phyloP scores from a whole-genome alignment of 345 rosid species.

The Boechera stricta region DNA sequence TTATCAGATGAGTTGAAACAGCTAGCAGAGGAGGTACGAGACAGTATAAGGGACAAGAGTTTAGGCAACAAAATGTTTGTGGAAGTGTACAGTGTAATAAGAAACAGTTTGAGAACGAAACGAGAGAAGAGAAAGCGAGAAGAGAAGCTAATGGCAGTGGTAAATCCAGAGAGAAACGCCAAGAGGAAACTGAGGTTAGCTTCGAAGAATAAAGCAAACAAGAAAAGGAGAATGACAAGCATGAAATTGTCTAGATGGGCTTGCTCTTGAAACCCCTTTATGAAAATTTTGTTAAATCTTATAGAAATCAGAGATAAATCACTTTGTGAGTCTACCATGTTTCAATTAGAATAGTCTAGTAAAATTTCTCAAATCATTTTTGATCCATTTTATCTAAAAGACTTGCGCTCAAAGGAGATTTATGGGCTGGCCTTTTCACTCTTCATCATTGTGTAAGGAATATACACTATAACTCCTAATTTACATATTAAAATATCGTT shows the following conservation, averaged over 20 bases:
- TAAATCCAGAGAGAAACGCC: conserved; percentile 79
- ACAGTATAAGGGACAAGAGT: conserved; percentile 51
- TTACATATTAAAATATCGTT: too few species aligned
- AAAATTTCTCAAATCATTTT: background rate
- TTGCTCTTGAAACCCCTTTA: conserved; percentile 39
- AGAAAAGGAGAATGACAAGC: conserved; percentile 78
- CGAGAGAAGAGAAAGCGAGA: conserved; percentile 82
- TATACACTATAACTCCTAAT: too few species aligned
- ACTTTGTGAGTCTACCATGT: background rate
- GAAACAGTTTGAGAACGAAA: conserved; percentile 62
- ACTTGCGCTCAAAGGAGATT: background rate
- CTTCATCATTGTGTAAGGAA: background rate
- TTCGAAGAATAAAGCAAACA: conserved; percentile 73
- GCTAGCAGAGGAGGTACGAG: conserved; percentile 71
- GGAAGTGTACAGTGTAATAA: conserved; percentile 62
- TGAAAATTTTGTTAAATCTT: conserved; percentile 8
- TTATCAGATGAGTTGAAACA: conserved; percentile 70
- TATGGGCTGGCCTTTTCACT: background rate
- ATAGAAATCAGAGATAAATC: background rate
- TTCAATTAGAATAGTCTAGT: conserved; percentile 5
- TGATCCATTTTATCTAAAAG: background rate
- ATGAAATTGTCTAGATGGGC: conserved; percentile 74
- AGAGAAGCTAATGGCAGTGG: conserved; percentile 83
- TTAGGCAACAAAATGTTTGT: conserved; percentile 67
- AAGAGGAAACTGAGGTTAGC: conserved; percentile 85